Conservation (phyloP, 805 yeast genomes). For the Yamadazyma takamatsuzukensis region DNA sequence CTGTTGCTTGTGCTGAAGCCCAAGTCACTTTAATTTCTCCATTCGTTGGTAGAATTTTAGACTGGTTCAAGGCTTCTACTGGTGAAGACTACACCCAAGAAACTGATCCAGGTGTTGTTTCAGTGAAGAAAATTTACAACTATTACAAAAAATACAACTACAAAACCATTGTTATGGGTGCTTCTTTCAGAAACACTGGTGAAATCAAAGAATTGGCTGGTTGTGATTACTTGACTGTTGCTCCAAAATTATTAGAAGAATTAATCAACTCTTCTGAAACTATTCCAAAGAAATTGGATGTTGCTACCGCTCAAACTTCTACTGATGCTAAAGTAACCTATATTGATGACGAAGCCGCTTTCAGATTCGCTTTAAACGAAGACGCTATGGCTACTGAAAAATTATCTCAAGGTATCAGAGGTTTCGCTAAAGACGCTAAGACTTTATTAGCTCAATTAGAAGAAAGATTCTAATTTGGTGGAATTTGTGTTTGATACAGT, state of each 20-base stretch:
- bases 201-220: slow-evolving; percentile 98
- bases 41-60: slow-evolving; percentile 97
- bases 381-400: slow-evolving; percentile 99
- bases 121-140: slow-evolving; percentile 87
- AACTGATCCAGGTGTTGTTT: slow-evolving; percentile 92
- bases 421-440: slow-evolving; percentile 88
- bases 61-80: slow-evolving; percentile 94
- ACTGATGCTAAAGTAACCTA: slow-evolving; percentile 67
- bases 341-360: slow-evolving; percentile 80
- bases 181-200: slow-evolving; percentile 96
- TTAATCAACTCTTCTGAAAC: slow-evolving; percentile 71
- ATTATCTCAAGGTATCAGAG: slow-evolving; percentile 96
- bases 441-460: slow-evolving; percentile 69
- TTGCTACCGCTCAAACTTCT: slow-evolving; percentile 52
- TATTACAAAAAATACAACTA: slow-evolving; percentile 97
- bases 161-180: slow-evolving; percentile 99
- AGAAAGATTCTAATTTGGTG: slow-evolving; percentile 50
- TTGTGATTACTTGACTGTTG: slow-evolving; percentile 90
- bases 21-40: slow-evolving; percentile 94
- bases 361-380: slow-evolving; percentile 89
- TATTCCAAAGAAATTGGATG: slow-evolving; percentile 80
- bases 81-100: slow-evolving; percentile 81
- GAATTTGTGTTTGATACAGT: too few relatives aligned
- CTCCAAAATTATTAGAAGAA: slow-evolving; percentile 90
- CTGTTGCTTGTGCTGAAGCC: slow-evolving; percentile 99